Evolutionary conservation across 129 eudicot species (phyloP).

Genomic region (Oenanthe sinensis): DNA sequence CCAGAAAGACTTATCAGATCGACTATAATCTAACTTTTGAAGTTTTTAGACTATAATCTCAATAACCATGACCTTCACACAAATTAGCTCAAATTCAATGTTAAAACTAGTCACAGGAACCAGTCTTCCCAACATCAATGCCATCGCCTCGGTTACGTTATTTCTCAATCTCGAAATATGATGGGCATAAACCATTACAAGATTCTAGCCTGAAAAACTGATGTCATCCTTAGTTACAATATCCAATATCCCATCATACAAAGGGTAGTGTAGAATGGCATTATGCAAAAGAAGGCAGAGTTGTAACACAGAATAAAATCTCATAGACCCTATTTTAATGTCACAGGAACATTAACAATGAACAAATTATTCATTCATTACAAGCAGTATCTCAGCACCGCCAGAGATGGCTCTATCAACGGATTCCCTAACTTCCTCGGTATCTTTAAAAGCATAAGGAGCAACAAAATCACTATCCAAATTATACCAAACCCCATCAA

Average conservation of each 20-base stretch:
- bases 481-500: conserved; percentile 75
- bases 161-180: neutral
- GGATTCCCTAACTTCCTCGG: conserved; percentile 45
- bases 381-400: conserved; percentile 81
- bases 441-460: conserved; percentile 43
- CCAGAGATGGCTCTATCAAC: conserved; percentile 46
- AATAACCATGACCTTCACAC: neutral
- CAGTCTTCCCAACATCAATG: conserved; percentile 5
- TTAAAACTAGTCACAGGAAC: neutral
- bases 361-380: conserved; percentile 39
- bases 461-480: conserved; percentile 78
- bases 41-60: neutral
- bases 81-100: neutral
- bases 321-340: neutral
- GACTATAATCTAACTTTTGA: neutral
- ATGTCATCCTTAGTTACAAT: neutral
- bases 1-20: neutral
- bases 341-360: neutral
- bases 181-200: neutral
- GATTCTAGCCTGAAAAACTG: neutral
- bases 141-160: neutral
- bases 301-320: neutral
- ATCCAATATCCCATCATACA: neutral
- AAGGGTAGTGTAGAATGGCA: neutral
- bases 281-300: neutral